Base-by-base conservation (phyloP, 2,329 filamentous ascomycete species). In the Cordyceps militaris region DNA sequence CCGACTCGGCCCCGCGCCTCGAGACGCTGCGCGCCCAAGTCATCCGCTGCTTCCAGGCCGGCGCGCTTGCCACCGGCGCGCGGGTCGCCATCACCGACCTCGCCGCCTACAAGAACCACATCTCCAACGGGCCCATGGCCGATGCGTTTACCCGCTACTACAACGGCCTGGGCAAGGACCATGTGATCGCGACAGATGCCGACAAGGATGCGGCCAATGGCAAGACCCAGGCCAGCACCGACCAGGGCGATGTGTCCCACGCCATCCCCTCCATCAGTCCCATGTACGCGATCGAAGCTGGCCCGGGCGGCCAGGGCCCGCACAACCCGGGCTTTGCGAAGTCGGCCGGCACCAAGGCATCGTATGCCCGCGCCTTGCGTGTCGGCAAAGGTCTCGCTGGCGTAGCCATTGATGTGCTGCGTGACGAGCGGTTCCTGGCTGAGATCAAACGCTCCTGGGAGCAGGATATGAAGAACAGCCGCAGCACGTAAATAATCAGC, bases 241-340 rank as follows among this genome's bases (percentile, higher is more conserved):
- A 85, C 64, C 80, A 84, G 68, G 83, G 82, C 0, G 76, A 85
- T 60, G 67, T 85, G 56, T 82, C 78, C 61, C 78, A 84, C 63
- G 78, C 73, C 1, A 75, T 84, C 71, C 83, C 82, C 40, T 80
- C 77, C 55, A 65, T 85, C 38, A 79, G 74, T 57, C 71, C 74
- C 1, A 76, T 76, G 7, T 84, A 83, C 63, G 71, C 73, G 26
- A 81, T 84, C 58, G 42, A 44, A n/a, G 26, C 56, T 10, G 56
- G 56, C 3, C 19, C 23, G 4, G 56, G 56, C 70, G 69, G 16
- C 74, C 79, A 3, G 74, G 76, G 78, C 0, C 80, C 80, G 19
- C 81, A 81, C 59, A 85, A 75, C 8, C 74, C 76, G 0, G 74
- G 76, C 0, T 85, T 82, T 62, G 76, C 79, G 9, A 67, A 70